Evolutionary conservation across 805 yeast species (phyloP), one percentile per base, ranked within the genome.

Genomic region (Kluyveromyces starmeri): DNA sequence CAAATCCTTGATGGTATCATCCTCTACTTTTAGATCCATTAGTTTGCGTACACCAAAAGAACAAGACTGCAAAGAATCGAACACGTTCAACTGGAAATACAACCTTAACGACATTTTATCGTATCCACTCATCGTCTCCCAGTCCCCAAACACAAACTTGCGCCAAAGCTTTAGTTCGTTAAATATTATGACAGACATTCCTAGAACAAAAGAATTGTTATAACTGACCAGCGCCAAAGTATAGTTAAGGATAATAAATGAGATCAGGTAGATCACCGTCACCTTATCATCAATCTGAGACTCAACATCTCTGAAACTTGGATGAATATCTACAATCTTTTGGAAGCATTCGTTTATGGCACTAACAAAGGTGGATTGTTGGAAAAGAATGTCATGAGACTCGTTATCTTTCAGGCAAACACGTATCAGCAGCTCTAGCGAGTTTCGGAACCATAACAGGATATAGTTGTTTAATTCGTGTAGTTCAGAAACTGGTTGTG

Each of bases 141-240:
- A 27, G 27, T 38, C 48, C 39, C 49, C 47, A 27, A 55, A 50
- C 11, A 49, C 26, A 22, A 65, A 60, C 31, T 63, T 59, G 35
- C 48, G 69, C 48, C 49, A 63, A 7, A 78, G 54, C 41, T 68
- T 68, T 53, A 74, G 69, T 45, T 77, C 84, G 49, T 73, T 73
- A 47, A 77, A 71, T 10, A 75, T 63, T 1, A 76, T 58, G 10
- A 68, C 63, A 1, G 79, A 62, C 37, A 69, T 59, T 3, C 75
- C 66, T 19, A 80, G 61, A 1, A 78, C 76, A 25, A 75, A 57
- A 5, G 82, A 71, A 46, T 71, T 75, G 22, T 68, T 64, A 34
- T 71, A 73, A 0, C 88, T 86, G 16, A 75, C 69, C 26, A 77
- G 58, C 2, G 76, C 57, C 7, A 77, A 65, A 7, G 74, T 58